Base-by-base conservation (phyloP, 768 basidiomycete genomes). In the Panaeolus cyanescens region DNA sequence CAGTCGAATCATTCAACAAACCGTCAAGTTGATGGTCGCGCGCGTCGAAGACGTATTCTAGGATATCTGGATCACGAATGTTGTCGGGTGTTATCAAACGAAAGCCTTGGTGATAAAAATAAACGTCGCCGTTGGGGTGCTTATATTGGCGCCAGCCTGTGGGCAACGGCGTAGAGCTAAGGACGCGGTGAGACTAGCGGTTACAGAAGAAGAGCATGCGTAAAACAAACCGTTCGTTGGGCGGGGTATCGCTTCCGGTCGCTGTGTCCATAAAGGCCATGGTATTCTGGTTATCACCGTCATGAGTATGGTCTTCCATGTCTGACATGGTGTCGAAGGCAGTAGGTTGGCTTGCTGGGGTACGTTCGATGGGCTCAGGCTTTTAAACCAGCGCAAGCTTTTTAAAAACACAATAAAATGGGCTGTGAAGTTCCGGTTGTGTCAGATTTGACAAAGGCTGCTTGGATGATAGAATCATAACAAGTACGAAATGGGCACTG, bases 91-190 rank as follows among this genome's bases (percentile, higher is more conserved):
- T 79, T 50, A 79, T 72, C 54, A 81, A 55, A 19, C 75, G 74
- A 39, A 77, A 64, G 17, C 63, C 60, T 22, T 62, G 62, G 63
- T 81, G 72, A 67, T 76, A 76, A 68, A 72, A 83, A 65, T 83
- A 83, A 42, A 75, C 64, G 68, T 80, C 79, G 67, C 77, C 78
- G 62, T 80, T 81, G n/a, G 80, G 78, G 61, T 82, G 80, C 42
- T 69, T 36, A 59, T 71, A 72, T 58, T 69, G 69, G 42, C 70
- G 67, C 82, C 82, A 83, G 30, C 63, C 63, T 33, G 37, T 59
- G 39, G 70, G 71, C 22, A 67, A 56, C 30, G 61, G 56, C 20
- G 65, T 57, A 33, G 60, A 59, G 15, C 71, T 69, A 42, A 37
- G 61, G 55, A 58, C 56, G 22, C 54, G 42, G 33, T 58, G 50